A percentile compares a stretch with the other conserved stretches of the same genome.
These are phyloP conservation scores for Beauveria medogensis DNA, from an alignment of 2,329 filamentous ascomycete species.

Conservation along the genomic window DNA sequence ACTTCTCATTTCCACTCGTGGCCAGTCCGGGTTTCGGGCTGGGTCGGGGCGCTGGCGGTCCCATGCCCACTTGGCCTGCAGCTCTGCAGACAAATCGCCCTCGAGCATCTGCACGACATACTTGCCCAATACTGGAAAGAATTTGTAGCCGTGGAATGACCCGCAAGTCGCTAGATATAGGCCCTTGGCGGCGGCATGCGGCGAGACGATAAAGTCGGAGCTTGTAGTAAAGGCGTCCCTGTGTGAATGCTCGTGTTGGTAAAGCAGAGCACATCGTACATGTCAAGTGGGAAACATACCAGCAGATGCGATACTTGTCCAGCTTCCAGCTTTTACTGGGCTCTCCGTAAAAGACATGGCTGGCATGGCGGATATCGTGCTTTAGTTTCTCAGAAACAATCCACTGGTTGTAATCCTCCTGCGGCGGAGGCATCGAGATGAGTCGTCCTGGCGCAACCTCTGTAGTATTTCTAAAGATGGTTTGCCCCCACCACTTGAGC, in stretches of 20 bases:
- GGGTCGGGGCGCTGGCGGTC: conserved; percentile 50
- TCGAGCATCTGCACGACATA: conserved; percentile 52
- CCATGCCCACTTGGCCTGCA: conserved; percentile 46
- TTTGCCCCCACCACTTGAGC: conserved; percentile 55
- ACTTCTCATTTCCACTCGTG: conserved; percentile 49
- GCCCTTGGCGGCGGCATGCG: conserved; percentile 41
- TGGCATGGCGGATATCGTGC: conserved; percentile 49
- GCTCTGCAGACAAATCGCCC: conserved; percentile 32
- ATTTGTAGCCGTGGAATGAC: conserved; percentile 62
- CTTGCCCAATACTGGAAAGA: conserved; percentile 55
- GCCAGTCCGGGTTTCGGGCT: conserved; percentile 45
- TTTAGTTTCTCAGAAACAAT: conserved; percentile 46
- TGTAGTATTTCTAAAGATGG: conserved; percentile 49
- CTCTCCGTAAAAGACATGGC: conserved; percentile 51
- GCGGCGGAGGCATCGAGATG: conserved; percentile 49
- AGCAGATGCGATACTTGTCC: conserved; percentile 58
- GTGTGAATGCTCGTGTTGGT: neutral
- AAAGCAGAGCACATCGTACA: neutral
- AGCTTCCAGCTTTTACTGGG: conserved; percentile 48
- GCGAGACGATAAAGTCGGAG: conserved; percentile 55
- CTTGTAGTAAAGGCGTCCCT: conserved; percentile 60
- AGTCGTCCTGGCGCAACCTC: conserved; percentile 43
- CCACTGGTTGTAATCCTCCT: conserved; percentile 55
- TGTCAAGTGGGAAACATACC: conserved; percentile 34
- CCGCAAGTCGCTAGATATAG: conserved; percentile 57